Percentiles rank a stretch among this genome's conserved stretches.
Conservation (phyloP, 306 rosid species). For the Sesbania bispinosa region DNA sequence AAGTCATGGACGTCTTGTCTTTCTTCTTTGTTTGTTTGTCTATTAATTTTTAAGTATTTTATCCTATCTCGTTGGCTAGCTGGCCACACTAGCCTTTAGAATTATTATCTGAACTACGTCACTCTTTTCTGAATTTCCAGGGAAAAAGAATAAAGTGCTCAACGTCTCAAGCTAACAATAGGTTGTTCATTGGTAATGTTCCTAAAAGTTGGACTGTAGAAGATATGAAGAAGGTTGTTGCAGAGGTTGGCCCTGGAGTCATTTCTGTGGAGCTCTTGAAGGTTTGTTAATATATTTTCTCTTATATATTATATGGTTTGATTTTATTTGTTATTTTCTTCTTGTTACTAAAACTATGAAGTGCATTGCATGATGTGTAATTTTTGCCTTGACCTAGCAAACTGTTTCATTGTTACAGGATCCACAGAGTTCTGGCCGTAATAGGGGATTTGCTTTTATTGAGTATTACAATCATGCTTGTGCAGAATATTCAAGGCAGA, state of each 20-base stretch:
- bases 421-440: constrained; percentile 46
- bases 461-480: constrained; percentile 65
- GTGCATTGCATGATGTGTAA: background rate
- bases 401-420: constrained; percentile 43
- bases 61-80: background rate
- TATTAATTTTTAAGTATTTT: background rate
- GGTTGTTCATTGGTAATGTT: constrained; percentile 67
- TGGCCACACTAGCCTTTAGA: background rate
- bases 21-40: background rate
- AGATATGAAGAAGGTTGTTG: constrained; percentile 52
- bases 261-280: constrained; percentile 54
- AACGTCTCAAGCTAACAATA: constrained; percentile 56
- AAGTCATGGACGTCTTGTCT: background rate
- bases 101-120: constrained; percentile 8
- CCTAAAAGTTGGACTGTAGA: constrained; percentile 63
- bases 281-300: constrained; percentile 33
- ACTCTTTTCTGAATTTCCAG: constrained; percentile 33
- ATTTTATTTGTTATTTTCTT: constrained; percentile 12
- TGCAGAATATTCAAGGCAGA: constrained; percentile 65
- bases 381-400: constrained; percentile 13
- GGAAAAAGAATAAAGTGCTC: constrained; percentile 62
- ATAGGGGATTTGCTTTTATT: constrained; percentile 63
- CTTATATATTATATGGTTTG: background rate
- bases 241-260: constrained; percentile 62
- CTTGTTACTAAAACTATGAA: background rate